Conservation (phyloP, 345 rosid genomes). For the Pugionium dolabratum region DNA sequence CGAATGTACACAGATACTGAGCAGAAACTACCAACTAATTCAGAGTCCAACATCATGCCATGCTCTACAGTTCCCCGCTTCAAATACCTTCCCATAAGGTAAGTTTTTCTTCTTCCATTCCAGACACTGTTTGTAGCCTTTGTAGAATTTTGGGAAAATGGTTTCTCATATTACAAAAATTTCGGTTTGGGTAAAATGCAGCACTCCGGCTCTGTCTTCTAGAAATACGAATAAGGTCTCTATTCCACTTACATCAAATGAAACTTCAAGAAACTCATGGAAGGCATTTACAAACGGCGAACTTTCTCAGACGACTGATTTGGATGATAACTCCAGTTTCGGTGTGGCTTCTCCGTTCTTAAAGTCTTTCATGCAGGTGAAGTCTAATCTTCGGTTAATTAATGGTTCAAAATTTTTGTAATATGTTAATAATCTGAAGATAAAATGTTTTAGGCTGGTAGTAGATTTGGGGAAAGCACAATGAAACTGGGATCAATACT, state of each 20-base stretch:
- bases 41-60: conserved; percentile 93
- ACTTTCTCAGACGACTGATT: conserved; percentile 59
- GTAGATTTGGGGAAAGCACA: conserved; percentile 97
- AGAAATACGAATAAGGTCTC: conserved; percentile 66
- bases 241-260: conserved; percentile 51
- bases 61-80: conserved; percentile 93
- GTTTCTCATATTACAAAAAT: conserved; percentile 15
- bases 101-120: conserved; percentile 18
- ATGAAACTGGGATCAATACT: conserved; percentile 86
- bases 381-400: conserved; percentile 5
- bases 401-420: neutral
- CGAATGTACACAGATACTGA: conserved; percentile 80
- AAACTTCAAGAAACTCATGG: conserved; percentile 62
- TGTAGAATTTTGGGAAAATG: conserved; percentile 3
- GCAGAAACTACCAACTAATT: conserved; percentile 89
- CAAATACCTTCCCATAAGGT: conserved; percentile 98
- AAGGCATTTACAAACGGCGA: conserved; percentile 70
- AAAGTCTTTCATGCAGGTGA: conserved; percentile 93
- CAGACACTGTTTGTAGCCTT: conserved; percentile 18
- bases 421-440: neutral
- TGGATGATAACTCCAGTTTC: conserved; percentile 66
- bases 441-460: conserved; percentile 68
- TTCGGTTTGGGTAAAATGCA: conserved; percentile 28
- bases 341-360: conserved; percentile 87
- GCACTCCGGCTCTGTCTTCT: conserved; percentile 87